phyloP scores from a whole-genome alignment of 108 stramenopile genomes.

The Discostella pseudostelligera region DNA sequence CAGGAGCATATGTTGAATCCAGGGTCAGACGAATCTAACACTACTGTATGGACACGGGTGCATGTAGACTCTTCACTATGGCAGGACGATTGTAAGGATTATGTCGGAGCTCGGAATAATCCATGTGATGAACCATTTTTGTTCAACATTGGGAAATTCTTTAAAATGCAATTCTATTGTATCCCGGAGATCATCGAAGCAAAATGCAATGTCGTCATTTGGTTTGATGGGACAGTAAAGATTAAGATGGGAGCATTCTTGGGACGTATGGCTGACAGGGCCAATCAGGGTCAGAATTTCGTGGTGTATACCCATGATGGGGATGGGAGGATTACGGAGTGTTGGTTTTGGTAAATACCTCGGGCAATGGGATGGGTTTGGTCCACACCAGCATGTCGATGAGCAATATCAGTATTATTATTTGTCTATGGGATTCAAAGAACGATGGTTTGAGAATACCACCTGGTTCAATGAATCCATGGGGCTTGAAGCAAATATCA shows the following conservation, averaged over 20 bases:
- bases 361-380: not conserved
- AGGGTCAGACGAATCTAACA: not conserved
- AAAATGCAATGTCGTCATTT: slow-evolving; percentile 5
- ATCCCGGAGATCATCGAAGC: not conserved
- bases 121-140: not conserved
- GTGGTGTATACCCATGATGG: slow-evolving; percentile 1
- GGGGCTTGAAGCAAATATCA: not conserved
- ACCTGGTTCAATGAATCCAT: slow-evolving; percentile 6
- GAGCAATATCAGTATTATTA: not conserved
- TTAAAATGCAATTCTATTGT: slow-evolving; percentile 7
- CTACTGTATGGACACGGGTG: slow-evolving; percentile 6
- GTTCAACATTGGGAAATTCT: slow-evolving; percentile 10
- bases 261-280: slow-evolving; percentile 5
- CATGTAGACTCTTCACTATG: slow-evolving; percentile 1
- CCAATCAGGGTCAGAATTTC: not conserved
- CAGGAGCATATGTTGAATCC: not conserved
- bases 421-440: not conserved
- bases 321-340: not conserved
- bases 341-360: not conserved
- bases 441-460: not conserved
- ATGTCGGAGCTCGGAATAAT: slow-evolving; percentile 1
- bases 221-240: slow-evolving; percentile 4
- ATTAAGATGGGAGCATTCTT: not conserved
- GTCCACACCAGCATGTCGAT: slow-evolving; percentile 3
- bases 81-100: slow-evolving; percentile 2